Conservation (phyloP, 2,329 filamentous ascomycete species). For the Beauveria sp. region DNA sequence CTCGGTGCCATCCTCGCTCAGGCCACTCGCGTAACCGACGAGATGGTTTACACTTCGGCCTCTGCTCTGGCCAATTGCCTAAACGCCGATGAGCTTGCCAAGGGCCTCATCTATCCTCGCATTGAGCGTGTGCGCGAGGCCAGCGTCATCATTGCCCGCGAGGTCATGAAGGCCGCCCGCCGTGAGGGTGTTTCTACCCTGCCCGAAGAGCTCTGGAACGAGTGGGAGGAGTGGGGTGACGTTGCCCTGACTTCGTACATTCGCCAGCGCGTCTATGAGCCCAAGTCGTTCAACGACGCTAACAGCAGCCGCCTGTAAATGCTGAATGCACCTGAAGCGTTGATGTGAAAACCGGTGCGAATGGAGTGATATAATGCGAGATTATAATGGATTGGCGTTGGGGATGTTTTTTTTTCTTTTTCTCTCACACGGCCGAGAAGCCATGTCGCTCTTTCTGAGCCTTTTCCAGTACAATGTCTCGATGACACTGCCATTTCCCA, state of each 20-base stretch:
- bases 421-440: neutral
- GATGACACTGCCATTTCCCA: neutral
- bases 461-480: neutral
- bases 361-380: constrained; percentile 2
- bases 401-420: neutral
- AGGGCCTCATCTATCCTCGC: constrained; percentile 82
- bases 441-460: neutral
- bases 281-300: constrained; percentile 34
- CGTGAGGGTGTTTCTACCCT: constrained; percentile 67
- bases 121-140: constrained; percentile 90
- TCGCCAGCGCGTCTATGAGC: constrained; percentile 54
- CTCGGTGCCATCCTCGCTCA: constrained; percentile 89
- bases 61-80: constrained; percentile 71
- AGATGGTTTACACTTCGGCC: constrained; percentile 95
- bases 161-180: constrained; percentile 89
- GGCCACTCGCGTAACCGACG: constrained; percentile 76
- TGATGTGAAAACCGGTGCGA: neutral
- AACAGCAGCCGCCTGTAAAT: constrained; percentile 24
- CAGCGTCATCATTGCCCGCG: constrained; percentile 74
- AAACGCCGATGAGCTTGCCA: constrained; percentile 70
- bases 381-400: constrained; percentile 6
- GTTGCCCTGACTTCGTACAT: constrained; percentile 53
- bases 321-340: neutral
- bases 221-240: constrained; percentile 66
- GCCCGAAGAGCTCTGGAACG: constrained; percentile 60